A percentile compares a stretch with the other conserved stretches of the same genome.
phyloP scores from a whole-genome alignment of 2,329 filamentous ascomycete genomes.

The Ramularia endophylla region DNA sequence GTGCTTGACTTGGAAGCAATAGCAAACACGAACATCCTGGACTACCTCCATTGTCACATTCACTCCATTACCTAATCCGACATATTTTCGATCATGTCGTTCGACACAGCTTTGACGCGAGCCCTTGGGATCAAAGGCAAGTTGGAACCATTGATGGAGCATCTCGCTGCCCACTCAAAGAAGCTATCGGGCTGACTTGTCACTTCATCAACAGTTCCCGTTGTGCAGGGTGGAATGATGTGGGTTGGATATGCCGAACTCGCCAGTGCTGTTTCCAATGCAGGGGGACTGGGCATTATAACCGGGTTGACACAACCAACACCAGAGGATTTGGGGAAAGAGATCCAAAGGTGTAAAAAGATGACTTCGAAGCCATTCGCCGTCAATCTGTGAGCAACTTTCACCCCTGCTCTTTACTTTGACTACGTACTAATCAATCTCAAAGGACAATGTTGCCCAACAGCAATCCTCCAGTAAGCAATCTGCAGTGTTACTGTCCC shows the following conservation, averaged over 20 bases:
- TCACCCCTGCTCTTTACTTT: too few relatives aligned
- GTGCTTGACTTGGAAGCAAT: too few relatives aligned
- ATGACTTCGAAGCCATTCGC: slow-evolving; percentile 76
- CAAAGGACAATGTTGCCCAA: slow-evolving; percentile 70
- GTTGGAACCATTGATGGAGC: slow-evolving; percentile 29
- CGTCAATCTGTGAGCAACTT: slow-evolving; percentile 61
- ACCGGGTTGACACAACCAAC: slow-evolving; percentile 87
- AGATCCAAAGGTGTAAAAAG: slow-evolving; percentile 77
- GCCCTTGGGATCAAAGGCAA: slow-evolving; percentile 49
- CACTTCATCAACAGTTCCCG: slow-evolving; percentile 58
- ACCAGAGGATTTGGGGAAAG: slow-evolving; percentile 81
- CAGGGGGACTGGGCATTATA: slow-evolving; percentile 70
- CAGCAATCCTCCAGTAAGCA: slow-evolving; percentile 61
- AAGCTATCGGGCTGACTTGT: slow-evolving; percentile 5
- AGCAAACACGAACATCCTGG: too few relatives aligned
- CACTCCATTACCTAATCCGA: too few relatives aligned
- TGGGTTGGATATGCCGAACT: slow-evolving; percentile 74
- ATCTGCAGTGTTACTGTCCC: too few relatives aligned
- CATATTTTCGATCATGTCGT: slow-evolving; percentile 48
- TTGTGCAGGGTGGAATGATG: slow-evolving; percentile 82
- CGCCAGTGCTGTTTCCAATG: slow-evolving; percentile 67
- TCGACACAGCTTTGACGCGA: slow-evolving; percentile 57
- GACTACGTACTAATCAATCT: too few relatives aligned
- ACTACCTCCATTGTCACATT: too few relatives aligned
- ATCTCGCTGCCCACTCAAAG: background rate